These are phyloP conservation scores for Striga asiatica DNA, from an alignment of 257 asterid genomes.

Conservation along the genomic window DNA sequence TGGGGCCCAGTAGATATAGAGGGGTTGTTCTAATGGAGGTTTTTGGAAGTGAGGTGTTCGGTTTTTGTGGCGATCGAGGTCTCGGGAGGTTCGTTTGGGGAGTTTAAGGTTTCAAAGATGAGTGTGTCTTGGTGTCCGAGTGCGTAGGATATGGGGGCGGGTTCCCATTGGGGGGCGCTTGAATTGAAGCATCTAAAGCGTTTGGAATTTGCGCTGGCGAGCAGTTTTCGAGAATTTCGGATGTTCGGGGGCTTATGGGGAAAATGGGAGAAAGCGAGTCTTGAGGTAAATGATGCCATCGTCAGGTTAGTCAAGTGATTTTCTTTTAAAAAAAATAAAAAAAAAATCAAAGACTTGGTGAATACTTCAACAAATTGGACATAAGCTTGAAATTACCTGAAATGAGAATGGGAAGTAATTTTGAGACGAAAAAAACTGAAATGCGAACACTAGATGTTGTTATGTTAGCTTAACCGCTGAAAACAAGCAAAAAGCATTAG, in stretches of 20 bases:
- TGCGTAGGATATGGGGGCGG: constrained; percentile 53
- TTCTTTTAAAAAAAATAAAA: too few relatives aligned
- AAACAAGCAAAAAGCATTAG: neutral
- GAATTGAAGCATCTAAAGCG: constrained; percentile 11
- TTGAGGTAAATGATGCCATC: constrained; percentile 39
- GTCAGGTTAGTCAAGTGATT: constrained; percentile 13
- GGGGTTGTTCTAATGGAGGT: constrained; percentile 51
- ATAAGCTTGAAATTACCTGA: neutral
- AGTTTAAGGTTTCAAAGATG: constrained; percentile 48
- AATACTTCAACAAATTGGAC: neutral
- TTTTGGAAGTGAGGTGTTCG: constrained; percentile 25
- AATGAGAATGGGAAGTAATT: too few relatives aligned
- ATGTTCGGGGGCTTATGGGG: constrained; percentile 23
- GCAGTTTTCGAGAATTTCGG: constrained; percentile 25
- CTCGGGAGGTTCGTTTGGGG: constrained; percentile 31
- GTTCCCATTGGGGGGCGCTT: constrained; percentile 56
- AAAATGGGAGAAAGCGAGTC: constrained; percentile 17
- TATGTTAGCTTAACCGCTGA: neutral
- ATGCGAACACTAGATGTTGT: neutral
- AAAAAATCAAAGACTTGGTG: neutral
- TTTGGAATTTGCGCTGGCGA: constrained; percentile 10
- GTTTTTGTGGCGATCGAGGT: constrained; percentile 21
- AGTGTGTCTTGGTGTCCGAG: constrained; percentile 28
- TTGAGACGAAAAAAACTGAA: too few relatives aligned
- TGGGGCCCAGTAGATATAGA: constrained; percentile 78